Conservation (phyloP, 768 basidiomycete genomes). For the Pholiota conissans region DNA sequence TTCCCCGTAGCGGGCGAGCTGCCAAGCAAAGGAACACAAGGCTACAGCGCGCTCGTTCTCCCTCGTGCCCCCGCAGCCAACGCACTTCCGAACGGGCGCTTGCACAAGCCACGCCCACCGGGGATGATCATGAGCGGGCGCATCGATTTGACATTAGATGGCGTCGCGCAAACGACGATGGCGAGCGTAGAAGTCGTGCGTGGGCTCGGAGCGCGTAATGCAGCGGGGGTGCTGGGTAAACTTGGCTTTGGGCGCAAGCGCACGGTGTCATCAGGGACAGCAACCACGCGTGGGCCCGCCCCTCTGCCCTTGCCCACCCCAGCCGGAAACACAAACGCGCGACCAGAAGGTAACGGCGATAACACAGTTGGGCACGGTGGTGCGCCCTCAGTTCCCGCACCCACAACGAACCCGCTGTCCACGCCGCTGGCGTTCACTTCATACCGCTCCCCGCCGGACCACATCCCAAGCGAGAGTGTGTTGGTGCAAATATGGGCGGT, state of each 20-base stretch:
- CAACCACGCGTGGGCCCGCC: not conserved
- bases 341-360: not conserved
- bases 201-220: conserved; percentile 39
- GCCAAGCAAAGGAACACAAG: conserved; percentile 58
- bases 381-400: conserved; percentile 2
- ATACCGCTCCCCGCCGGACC: conserved; percentile 70
- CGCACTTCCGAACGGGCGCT: not conserved
- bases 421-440: conserved; percentile 60
- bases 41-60: conserved; percentile 53
- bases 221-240: conserved; percentile 14
- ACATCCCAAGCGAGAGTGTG: conserved; percentile 67
- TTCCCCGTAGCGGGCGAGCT: conserved; percentile 29
- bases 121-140: conserved; percentile 37
- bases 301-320: not conserved
- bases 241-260: conserved; percentile 21
- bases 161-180: conserved; percentile 87
- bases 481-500: conserved; percentile 92
- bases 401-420: not conserved
- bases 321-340: conserved; percentile 9
- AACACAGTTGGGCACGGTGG: not conserved
- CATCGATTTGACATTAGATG: conserved; percentile 73
- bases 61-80: conserved; percentile 41
- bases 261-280: not conserved
- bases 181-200: conserved; percentile 78
- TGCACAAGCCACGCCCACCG: not conserved